Base-by-base conservation (phyloP, 2,329 filamentous ascomycete genomes). In the Ceratocystis huliohia region DNA sequence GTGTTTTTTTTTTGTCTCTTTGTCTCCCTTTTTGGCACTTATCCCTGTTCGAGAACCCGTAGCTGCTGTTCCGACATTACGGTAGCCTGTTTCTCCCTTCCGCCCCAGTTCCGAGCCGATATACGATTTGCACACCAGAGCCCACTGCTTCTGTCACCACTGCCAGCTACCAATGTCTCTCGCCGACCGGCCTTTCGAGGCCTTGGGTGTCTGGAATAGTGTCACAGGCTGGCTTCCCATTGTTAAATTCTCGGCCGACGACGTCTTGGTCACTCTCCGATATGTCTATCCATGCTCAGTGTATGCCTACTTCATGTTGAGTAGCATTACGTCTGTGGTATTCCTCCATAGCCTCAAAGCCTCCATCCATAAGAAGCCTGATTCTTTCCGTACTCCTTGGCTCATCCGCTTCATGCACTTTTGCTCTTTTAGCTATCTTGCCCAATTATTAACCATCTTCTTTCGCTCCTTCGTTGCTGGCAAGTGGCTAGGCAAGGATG, bases 231-330 rank as follows among this genome's bases (percentile, higher is more conserved):
- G 25, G 28, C 48, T 64, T n/a, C 65, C 64, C n/a, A 22, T 59
- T 8, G 1, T 37, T 45, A 56, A 64, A 25, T 20, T 61, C 30
- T 62, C 64, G 53, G 20, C 46, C 62, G n/a, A 46, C 20, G 30
- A 66, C 15, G 45, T 46, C 28, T 44, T 68, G 13, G 50, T 66
- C 17, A 57, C 33, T 22, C n/a, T 66, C 15, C 82, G 83, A 74
- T 87, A 87, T 72, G 74, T 78, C 7, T 85, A 83, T 69, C 84
- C 86, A 10, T 76, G 80, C 8, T 67, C 78, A 22, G 74, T 85
- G 67, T 85, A 86, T 70, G 61, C 77, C 65, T 87, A 82, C 74
- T 88, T 85, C 72, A 73, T 81, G 63, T 69, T 78, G 65, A 76
- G 84, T 7, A 79, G 78, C 28, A 73, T 78, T 37, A 70, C 83